Evolutionary conservation across 805 yeast genomes (phyloP).

Genomic region (Lachancea dasiensis): DNA sequence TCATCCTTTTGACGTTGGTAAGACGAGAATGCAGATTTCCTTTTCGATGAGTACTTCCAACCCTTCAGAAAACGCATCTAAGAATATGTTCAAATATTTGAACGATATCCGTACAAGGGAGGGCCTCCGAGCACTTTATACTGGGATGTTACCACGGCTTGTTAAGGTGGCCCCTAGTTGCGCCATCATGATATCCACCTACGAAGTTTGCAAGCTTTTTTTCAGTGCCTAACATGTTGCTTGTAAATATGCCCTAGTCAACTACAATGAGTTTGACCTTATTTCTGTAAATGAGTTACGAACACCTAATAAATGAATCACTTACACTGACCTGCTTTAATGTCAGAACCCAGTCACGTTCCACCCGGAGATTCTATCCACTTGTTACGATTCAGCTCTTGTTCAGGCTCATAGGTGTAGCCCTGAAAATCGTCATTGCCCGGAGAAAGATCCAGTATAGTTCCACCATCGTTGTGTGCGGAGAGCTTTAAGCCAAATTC

Average conservation of each 20-base stretch:
- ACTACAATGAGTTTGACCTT: no score
- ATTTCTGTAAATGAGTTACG: not conserved
- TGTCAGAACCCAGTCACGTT: conserved; percentile 1
- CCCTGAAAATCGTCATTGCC: not conserved
- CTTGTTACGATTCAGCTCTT: conserved; percentile 16
- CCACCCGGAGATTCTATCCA: conserved; percentile 16
- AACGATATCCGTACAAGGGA: conserved; percentile 58
- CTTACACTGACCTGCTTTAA: not conserved
- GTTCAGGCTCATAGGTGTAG: conserved; percentile 15
- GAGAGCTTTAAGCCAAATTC: not conserved
- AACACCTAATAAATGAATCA: conserved; percentile 3
- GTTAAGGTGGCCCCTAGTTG: conserved; percentile 94
- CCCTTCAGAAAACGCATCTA: conserved; percentile 31
- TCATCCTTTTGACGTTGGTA: conserved; percentile 96
- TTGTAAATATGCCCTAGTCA: no score
- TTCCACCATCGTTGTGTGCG: not conserved
- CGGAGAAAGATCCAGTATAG: conserved; percentile 1
- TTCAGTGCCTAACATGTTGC: conserved; percentile 28
- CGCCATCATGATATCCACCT: conserved; percentile 96
- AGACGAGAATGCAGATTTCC: conserved; percentile 80
- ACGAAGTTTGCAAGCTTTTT: conserved; percentile 76
- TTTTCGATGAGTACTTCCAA: conserved; percentile 13
- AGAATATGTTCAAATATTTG: conserved; percentile 71
- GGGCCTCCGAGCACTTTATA: conserved; percentile 79
- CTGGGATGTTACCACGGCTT: conserved; percentile 80